Evolutionary conservation across 2,329 filamentous ascomycete species (phyloP).

Genomic region (Fusarium sp.): DNA sequence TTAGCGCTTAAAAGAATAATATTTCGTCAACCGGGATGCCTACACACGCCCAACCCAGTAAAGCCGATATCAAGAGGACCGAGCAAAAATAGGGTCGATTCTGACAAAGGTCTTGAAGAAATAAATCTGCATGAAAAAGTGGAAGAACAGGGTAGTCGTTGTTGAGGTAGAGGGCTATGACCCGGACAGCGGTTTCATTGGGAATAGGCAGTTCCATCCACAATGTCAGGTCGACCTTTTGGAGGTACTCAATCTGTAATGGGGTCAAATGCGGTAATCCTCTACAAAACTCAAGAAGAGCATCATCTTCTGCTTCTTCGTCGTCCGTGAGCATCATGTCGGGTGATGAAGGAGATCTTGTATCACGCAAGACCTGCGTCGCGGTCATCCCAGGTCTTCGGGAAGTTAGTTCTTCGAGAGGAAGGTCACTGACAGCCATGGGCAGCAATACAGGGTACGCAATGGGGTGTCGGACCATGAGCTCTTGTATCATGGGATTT

Average conservation of each 20-base stretch:
- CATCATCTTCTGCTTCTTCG: accelerated
- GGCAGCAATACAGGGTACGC: not conserved
- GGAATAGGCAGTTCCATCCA: not conserved
- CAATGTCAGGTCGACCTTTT: not conserved
- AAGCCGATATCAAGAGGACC: accelerated
- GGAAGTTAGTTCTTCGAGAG: not conserved
- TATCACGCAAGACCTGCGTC: not conserved
- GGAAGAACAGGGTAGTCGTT: not conserved
- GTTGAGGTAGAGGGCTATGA: not conserved
- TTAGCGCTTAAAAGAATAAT: too few species aligned
- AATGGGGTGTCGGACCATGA: not conserved
- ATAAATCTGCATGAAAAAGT: not conserved
- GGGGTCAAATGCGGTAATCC: not conserved
- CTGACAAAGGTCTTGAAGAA: not conserved
- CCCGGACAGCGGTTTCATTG: not conserved
- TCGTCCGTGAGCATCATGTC: not conserved
- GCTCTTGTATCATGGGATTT: not conserved
- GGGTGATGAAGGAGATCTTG: accelerated
- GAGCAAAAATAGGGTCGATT: not conserved
- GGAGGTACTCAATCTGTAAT: not conserved
- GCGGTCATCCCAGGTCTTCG: not conserved
- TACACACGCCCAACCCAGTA: not conserved
- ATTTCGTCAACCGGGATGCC: too few species aligned
- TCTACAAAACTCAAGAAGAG: not conserved
- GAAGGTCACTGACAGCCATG: accelerated